These are phyloP conservation scores for Trichophyton verrucosum DNA, from an alignment of 2,329 filamentous ascomycete genomes.

Conservation along the genomic window DNA sequence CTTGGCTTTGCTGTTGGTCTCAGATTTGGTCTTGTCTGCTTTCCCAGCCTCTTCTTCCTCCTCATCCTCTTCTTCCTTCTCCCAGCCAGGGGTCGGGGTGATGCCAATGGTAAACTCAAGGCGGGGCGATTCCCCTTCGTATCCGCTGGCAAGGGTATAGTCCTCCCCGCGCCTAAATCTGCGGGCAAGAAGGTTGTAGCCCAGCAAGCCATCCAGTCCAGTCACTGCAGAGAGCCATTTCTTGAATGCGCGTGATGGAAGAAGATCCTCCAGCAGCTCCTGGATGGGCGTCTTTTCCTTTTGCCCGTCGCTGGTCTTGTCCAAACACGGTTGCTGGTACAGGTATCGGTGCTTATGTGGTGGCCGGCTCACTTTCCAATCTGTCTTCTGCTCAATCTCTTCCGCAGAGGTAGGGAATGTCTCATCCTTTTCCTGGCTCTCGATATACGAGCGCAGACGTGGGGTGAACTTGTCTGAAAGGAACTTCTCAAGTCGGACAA, in stretches of 20 bases:
- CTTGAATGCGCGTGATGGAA: conserved; percentile 75
- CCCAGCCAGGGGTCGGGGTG: conserved; percentile 78
- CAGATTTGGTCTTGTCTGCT: conserved; percentile 5
- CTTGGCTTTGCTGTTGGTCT: conserved; percentile 13
- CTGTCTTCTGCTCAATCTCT: conserved; percentile 46
- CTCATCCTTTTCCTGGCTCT: conserved; percentile 47
- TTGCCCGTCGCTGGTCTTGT: conserved; percentile 22
- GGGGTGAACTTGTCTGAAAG: conserved; percentile 65
- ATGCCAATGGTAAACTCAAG: conserved; percentile 79
- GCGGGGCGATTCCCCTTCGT: conserved; percentile 57
- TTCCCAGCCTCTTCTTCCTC: conserved; percentile 40
- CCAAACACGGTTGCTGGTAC: conserved; percentile 50
- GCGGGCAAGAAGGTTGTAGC: conserved; percentile 66
- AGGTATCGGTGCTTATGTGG: conserved; percentile 93
- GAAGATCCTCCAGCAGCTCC: conserved; percentile 66
- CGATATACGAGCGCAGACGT: conserved; percentile 58
- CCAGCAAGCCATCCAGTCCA: conserved; percentile 52
- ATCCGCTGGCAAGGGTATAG: conserved; percentile 84
- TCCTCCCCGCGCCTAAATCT: conserved; percentile 78
- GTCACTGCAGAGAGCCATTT: conserved; percentile 84
- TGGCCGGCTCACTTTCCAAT: conserved; percentile 68
- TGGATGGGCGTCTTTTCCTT: conserved; percentile 48
- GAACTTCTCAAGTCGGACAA: conserved; percentile 68
- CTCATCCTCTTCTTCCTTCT: conserved; percentile 46
- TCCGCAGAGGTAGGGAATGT: conserved; percentile 33